phyloP scores from a whole-genome alignment of 306 rosid genomes.

The cucumber (Cucumis sativus) region DNA sequence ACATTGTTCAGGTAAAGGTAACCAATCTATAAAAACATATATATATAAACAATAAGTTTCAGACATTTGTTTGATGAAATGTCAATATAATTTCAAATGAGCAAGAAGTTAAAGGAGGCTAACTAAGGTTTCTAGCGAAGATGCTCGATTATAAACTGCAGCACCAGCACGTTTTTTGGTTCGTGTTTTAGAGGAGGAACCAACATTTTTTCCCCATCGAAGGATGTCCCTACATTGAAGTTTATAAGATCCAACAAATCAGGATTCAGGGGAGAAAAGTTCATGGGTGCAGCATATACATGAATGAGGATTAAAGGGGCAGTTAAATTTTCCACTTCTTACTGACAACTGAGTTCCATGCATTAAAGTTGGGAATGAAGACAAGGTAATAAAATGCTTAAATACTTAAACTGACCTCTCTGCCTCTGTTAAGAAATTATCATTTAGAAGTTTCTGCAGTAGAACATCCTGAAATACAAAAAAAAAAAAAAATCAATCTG shows the following conservation, averaged over 20 bases:
- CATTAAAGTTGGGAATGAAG: neutral
- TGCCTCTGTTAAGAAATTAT: conserved; percentile 49
- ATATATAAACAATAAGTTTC: neutral
- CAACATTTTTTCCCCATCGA: conserved; percentile 89
- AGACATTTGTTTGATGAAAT: neutral
- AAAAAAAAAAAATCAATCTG: conserved; percentile 11
- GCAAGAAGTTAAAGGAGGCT: conserved; percentile 22
- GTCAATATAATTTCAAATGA: conserved; percentile 1
- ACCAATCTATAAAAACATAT: conserved; percentile 42
- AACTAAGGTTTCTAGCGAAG: conserved; percentile 84
- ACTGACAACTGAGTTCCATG: neutral
- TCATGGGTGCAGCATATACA: neutral
- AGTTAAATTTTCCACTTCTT: neutral
- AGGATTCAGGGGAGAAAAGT: neutral
- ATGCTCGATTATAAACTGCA: conserved; percentile 81
- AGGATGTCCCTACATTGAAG: conserved; percentile 58
- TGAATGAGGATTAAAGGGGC: neutral
- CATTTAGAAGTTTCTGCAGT: conserved; percentile 65
- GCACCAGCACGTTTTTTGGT: conserved; percentile 82
- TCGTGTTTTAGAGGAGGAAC: conserved; percentile 52
- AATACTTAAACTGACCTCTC: conserved; percentile 52
- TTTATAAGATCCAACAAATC: conserved; percentile 6
- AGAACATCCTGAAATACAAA: conserved; percentile 57
- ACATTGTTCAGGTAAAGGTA: conserved; percentile 67
- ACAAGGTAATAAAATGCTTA: neutral